Base-by-base conservation (phyloP, 306 rosid species). In the Rosa chinensis region DNA sequence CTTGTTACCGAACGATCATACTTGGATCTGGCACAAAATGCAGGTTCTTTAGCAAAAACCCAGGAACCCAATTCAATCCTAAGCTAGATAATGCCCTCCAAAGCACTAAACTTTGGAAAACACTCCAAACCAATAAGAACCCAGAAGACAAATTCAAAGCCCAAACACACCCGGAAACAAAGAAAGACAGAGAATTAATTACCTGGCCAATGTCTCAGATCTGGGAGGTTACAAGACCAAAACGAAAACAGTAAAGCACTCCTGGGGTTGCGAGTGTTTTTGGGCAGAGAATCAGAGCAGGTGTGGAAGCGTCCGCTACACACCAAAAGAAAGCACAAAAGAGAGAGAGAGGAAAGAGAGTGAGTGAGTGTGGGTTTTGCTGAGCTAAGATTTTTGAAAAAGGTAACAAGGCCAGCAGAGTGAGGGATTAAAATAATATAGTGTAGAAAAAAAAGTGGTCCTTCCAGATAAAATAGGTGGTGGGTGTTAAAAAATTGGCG, bases 21-120 rank as follows among this genome's bases (percentile, higher is more conserved):
- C 62, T 76, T 56, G 56, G 79, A 81, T 87, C 87, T 79, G 76
- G 63, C 52, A 76, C 75, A 73, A 88, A 88, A 89, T 81, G 89
- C 83, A 82, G 87, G 56, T 81, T 18, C 48, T 63, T 73, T 7
- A 47, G 63, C 85, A n/a, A 79, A 84, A 82, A 18, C n/a, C 35
- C 32, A 37, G 80, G 64, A 68, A 9, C 39, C 74, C 20, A 44
- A 8, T 79, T 74, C 81, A 86, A 88, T 77, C 44, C 81, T 44
- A 77, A 75, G 48, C 44, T 42, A 44, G 12, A 10, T 12, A 56
- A 48, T 32, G 11, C 37, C 48, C 64, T 25, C 42, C 1, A 77
- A 62, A 25, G 71, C 73, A 73, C 61, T 1, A 64, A 64, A 64
- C 44, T 64, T 35, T 64, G 5, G 8, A 64, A 35, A 6, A 21